Conservation (phyloP, 2,329 filamentous ascomycete genomes). For the Hypoxylon sp. region DNA sequence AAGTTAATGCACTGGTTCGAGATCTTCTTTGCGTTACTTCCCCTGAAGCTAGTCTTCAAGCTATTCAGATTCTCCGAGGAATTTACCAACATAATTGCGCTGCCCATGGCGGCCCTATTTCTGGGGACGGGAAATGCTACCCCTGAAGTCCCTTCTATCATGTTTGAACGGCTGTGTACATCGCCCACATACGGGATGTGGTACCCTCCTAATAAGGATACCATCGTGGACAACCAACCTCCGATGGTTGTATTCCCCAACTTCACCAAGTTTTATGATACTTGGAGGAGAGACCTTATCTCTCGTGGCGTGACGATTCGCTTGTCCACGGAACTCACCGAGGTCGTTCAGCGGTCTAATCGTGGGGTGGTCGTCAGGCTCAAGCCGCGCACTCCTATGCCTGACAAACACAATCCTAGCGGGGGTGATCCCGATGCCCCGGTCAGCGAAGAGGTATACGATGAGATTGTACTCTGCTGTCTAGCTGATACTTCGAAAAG, state of each 20-base stretch:
- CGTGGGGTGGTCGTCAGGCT: conserved; percentile 64
- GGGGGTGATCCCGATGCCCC: conserved; percentile 52
- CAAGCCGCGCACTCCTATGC: conserved; percentile 56
- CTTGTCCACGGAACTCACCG: conserved; percentile 67
- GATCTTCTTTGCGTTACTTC: conserved; percentile 67
- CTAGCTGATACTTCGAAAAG: conserved; percentile 75
- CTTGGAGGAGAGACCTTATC: conserved; percentile 65
- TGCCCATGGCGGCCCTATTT: conserved; percentile 58
- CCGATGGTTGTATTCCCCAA: conserved; percentile 73
- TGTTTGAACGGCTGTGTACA: conserved; percentile 56
- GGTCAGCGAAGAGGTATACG: conserved; percentile 70
- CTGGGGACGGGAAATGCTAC: conserved; percentile 55
- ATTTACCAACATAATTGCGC: conserved; percentile 51
- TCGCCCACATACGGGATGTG: conserved; percentile 71
- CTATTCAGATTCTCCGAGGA: conserved; percentile 54
- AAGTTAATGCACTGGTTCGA: conserved; percentile 68
- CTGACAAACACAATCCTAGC: conserved; percentile 53
- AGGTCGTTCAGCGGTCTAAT: conserved; percentile 64
- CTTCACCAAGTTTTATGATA: conserved; percentile 68
- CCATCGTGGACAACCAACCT: conserved; percentile 62
- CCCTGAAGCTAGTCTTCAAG: conserved; percentile 54
- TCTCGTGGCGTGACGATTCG: conserved; percentile 66
- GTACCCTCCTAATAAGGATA: conserved; percentile 60
- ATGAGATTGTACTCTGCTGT: conserved; percentile 77
- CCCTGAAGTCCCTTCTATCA: conserved; percentile 54